A percentile compares a stretch with the other conserved stretches of the same genome.
These are phyloP conservation scores for Leucosporidium yakuticum DNA, from an alignment of 768 basidiomycete genomes.

Conservation along the genomic window DNA sequence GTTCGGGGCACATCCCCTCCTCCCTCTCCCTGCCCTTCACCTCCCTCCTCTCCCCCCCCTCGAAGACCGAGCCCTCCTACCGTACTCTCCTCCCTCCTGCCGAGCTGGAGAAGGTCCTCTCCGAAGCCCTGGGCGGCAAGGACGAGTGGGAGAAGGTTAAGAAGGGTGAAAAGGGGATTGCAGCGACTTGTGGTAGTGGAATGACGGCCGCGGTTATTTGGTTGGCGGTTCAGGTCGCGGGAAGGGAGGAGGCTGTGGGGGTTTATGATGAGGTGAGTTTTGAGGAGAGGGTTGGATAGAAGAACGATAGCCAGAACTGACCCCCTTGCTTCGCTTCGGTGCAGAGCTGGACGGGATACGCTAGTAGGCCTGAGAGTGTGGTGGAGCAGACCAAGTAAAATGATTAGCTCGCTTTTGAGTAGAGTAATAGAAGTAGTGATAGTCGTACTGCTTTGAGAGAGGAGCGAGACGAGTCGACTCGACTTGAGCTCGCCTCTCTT, in stretches of 20 bases:
- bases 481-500: too few species aligned
- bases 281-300: too few species aligned
- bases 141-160: conserved; percentile 50
- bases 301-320: background rate
- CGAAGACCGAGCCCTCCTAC: conserved; percentile 50
- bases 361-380: conserved; percentile 63
- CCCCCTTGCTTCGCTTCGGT: background rate
- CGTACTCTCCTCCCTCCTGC: conserved; percentile 54
- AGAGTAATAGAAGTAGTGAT: too few species aligned
- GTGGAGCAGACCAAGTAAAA: conserved; percentile 52
- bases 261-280: conserved; percentile 85
- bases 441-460: too few species aligned
- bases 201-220: conserved; percentile 97
- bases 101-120: conserved; percentile 58
- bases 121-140: conserved; percentile 54
- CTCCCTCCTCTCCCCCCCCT: conserved; percentile 23
- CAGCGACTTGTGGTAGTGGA: conserved; percentile 85
- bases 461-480: too few species aligned
- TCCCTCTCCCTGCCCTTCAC: conserved; percentile 79
- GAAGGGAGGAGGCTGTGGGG: conserved; percentile 52
- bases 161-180: conserved; percentile 55
- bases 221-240: conserved; percentile 76
- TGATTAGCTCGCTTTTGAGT: too few species aligned
- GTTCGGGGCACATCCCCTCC: conserved; percentile 87
- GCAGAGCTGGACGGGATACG: conserved; percentile 95